Evolutionary conservation across 805 yeast genomes (phyloP), one percentile per base, ranked within the genome.

Genomic region (Starmera pachycereana): DNA sequence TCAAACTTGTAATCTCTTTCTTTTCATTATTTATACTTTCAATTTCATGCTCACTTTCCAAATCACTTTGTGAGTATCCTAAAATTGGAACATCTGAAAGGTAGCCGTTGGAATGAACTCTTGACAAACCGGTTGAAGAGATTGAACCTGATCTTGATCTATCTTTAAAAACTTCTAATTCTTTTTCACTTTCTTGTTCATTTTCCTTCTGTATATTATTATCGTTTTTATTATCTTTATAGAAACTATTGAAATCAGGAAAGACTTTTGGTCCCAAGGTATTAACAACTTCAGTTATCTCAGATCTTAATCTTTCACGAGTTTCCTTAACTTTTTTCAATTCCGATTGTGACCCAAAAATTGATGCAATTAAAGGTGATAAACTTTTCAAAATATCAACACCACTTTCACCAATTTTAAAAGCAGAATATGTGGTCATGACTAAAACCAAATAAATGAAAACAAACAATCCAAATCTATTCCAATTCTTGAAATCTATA

Each of bases 351-450:
- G 69, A 66, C 25, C 63, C 66, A 33, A 65, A 57, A 16, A 63
- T 50, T 4, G 70, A 58, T 13, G 59, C 53, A 33, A 63, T 76
- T 31, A 89, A 62, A 1, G 97, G 96, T 44, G 86, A 71, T 42
- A 89, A 62, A 8, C 90, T 78, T 56, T 87, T 86, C 57, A 82
- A 72, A 37, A 84, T 66, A 58, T 89, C 97, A 74, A 84, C 68
- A 14, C 97, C 97, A 44, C 78, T 78, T 58, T 90, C 98, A 39
- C 97, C 97, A 32, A 89, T 76, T 30, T 82, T 70, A 49, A 90
- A 70, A 4, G 97, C 94, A 19, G 95, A 77, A 57, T 83, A 90
- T 0, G 96, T 83, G 12, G 87, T 75, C n/a, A 69, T 75, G 3
- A 89, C 82, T 35, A 79, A 62, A 6, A 77, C 47, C 44, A 78